These are phyloP conservation scores for Fagus sylvatica DNA, from an alignment of 306 rosid genomes.

Conservation along the genomic window DNA sequence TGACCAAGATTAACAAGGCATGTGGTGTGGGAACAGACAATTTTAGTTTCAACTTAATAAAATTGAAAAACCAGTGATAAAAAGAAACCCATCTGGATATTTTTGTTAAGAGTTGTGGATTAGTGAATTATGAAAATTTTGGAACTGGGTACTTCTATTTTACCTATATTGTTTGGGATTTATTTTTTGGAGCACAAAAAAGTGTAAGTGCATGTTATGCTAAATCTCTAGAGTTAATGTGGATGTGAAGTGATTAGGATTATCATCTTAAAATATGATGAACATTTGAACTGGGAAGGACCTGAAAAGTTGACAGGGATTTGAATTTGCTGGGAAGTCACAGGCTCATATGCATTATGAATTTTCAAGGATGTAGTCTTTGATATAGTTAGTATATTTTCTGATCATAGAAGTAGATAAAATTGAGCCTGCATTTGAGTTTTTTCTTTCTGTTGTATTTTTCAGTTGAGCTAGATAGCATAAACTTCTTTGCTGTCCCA, in stretches of 20 bases:
- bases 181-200: conserved; percentile 17
- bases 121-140: conserved; percentile 2
- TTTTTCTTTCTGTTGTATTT: conserved; percentile 21
- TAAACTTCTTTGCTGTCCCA: conserved; percentile 10
- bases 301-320: conserved; percentile 2
- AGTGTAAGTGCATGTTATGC: background rate
- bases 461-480: conserved; percentile 6
- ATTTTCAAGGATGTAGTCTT: conserved; percentile 9
- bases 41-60: background rate
- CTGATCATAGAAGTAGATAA: background rate
- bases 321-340: conserved; percentile 8
- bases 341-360: conserved; percentile 7
- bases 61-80: conserved; percentile 13
- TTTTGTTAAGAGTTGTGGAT: background rate
- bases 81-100: background rate
- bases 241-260: background rate
- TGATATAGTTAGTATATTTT: background rate
- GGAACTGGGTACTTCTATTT: conserved; percentile 7
- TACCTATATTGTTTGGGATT: conserved; percentile 5
- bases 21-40: background rate
- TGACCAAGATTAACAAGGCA: background rate
- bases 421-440: conserved; percentile 6
- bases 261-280: conserved; percentile 7
- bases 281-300: background rate
- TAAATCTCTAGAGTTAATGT: conserved; percentile 3